phyloP scores from a whole-genome alignment of 2,329 filamentous ascomycete species.

The Aspergillus fijiensis region DNA sequence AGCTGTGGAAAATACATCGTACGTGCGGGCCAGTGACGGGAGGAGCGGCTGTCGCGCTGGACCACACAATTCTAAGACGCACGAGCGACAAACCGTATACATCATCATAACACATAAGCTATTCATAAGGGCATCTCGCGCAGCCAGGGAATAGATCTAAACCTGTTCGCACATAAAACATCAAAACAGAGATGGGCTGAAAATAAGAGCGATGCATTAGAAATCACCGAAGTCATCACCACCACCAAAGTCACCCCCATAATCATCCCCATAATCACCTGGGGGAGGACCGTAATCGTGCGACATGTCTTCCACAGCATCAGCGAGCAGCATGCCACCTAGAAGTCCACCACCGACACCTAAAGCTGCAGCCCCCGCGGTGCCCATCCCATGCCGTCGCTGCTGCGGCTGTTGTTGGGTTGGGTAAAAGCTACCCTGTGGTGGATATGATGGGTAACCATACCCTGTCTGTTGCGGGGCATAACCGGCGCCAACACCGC shows the following conservation, averaged over 20 bases:
- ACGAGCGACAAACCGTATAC: too few relatives aligned
- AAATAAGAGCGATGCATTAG: neutral
- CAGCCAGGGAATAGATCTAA: neutral
- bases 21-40: too few relatives aligned
- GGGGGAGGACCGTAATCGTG: conserved; percentile 36
- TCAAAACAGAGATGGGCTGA: neutral
- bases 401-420: conserved; percentile 46
- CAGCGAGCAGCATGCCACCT: conserved; percentile 70
- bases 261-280: conserved; percentile 35
- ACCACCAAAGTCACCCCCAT: conserved; percentile 29
- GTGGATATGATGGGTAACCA: conserved; percentile 36
- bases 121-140: too few relatives aligned
- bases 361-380: conserved; percentile 70
- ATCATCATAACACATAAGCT: too few relatives aligned
- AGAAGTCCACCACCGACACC: conserved; percentile 79
- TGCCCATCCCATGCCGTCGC: conserved; percentile 57
- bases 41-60: too few relatives aligned
- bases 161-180: neutral
- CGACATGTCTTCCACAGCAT: conserved; percentile 59
- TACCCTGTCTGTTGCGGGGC: conserved; percentile 36
- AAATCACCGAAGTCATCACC: conserved; percentile 22
- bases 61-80: too few relatives aligned
- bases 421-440: conserved; percentile 38
- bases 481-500: conserved; percentile 33
- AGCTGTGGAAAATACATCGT: too few relatives aligned